Base-by-base conservation (phyloP, 495 filamentous ascomycete species). In the Neurospora sp. region DNA sequence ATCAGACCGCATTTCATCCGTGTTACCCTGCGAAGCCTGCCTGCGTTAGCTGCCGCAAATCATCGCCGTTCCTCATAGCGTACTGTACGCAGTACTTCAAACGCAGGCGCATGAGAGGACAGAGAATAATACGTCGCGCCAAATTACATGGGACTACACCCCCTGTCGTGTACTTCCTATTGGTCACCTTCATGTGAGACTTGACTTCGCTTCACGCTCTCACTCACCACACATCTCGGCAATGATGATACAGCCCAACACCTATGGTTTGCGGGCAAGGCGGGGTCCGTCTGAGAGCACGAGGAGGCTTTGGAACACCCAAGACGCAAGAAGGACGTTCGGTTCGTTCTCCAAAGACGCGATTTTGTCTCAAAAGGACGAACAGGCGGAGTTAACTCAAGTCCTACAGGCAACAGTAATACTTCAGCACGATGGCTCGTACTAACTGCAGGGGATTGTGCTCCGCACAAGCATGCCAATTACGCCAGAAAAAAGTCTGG, bases 131-230 rank as follows among this genome's bases (percentile, higher is more conserved):
- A 71, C 42, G 41, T 48, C 41, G 41, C 70, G 42, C 40, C 70
- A 84, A 79, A 82, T 82, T 81, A 79, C 78, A 83, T 81, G 78
- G 81, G 76, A 76, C 75, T 59, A 72, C 75, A 44, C 76, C 82
- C 20, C 82, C 79, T 82, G 81, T 81, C 76, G 53, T 27, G 31
- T 70, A 41, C 44, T 69, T 70, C 75, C 78, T 74, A 84, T 84
- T 84, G 82, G 82, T 69, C 73, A 40, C 71, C 69, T 70, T 72
- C 71, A 76, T 74, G 74, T 74, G 70, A 80, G 79, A 79, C 76
- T 75, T 69, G 70, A 74, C 75, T 77, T 76, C 78, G 73, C 78
- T 79, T 77, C 71, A 74, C 75, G 72, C 77, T 42, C 44, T 70
- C 71, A 71, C 71, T 80, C 75, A 78, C 78, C 73, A 74, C 76